phyloP scores from a whole-genome alignment of 257 asterid genomes.

The Mitragyna speciosa region DNA sequence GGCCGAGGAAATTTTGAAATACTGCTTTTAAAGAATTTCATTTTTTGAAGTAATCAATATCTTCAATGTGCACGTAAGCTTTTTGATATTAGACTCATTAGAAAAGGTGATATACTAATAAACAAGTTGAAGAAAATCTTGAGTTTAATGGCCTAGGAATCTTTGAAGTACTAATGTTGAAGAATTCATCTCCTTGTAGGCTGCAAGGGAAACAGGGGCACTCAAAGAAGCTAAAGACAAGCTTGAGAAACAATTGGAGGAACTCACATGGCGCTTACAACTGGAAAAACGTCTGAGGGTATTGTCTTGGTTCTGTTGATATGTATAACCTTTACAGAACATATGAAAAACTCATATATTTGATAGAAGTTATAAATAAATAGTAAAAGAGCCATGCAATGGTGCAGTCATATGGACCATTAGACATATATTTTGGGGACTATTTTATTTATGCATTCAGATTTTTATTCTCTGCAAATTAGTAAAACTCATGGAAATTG shows the following conservation, averaged over 20 bases:
- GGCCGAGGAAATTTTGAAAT: no score
- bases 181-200: constrained; percentile 47
- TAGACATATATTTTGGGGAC: background rate
- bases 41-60: no score
- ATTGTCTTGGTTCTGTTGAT: constrained; percentile 22
- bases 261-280: constrained; percentile 93
- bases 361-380: background rate
- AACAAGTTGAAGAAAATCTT: no score
- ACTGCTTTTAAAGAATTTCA: no score
- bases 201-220: constrained; percentile 98
- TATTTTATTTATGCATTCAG: background rate
- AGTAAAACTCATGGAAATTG: constrained; percentile 14
- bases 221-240: constrained; percentile 98
- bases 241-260: constrained; percentile 95
- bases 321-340: background rate
- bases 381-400: no score
- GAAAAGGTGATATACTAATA: no score
- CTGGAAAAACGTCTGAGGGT: constrained; percentile 95
- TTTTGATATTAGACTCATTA: no score
- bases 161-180: background rate
- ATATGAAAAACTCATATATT: background rate
- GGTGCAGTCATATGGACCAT: no score
- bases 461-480: no score
- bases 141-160: background rate
- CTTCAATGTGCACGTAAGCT: no score